A percentile compares a stretch with the other conserved stretches of the same genome.
Evolutionary conservation across 108 stramenopile species (phyloP).

Genomic region (Bacterosira constricta): DNA sequence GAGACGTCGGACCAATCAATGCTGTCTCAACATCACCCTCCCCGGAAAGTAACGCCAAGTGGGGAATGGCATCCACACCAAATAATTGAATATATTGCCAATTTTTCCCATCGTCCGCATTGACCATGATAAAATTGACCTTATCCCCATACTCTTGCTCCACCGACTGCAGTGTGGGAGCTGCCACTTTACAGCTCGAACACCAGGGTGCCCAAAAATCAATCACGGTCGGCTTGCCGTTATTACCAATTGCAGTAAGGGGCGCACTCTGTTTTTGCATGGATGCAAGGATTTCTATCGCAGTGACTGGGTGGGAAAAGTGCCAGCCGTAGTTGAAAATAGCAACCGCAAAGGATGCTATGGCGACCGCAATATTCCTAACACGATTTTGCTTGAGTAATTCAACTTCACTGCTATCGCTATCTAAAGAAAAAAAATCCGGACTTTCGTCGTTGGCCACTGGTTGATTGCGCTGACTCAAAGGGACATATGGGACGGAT

Average conservation of each 20-base stretch:
- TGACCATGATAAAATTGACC: constrained; percentile 83
- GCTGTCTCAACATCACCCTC: constrained; percentile 85
- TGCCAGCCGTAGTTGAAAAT: constrained; percentile 69
- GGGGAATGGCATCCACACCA: constrained; percentile 87
- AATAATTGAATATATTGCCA: constrained; percentile 76
- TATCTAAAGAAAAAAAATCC: neutral
- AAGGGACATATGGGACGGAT: neutral
- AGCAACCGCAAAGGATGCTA: constrained; percentile 60
- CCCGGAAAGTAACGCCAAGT: constrained; percentile 67
- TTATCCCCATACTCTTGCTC: constrained; percentile 70
- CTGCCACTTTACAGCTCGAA: constrained; percentile 74
- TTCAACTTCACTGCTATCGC: constrained; percentile 1
- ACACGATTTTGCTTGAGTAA: constrained; percentile 20
- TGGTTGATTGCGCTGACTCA: neutral
- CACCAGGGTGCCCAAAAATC: constrained; percentile 92
- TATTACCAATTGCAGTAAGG: constrained; percentile 62
- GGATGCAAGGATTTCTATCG: constrained; percentile 58
- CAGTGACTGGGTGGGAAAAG: constrained; percentile 72
- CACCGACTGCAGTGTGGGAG: constrained; percentile 64
- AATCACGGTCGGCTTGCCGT: constrained; percentile 77
- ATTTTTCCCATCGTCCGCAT: constrained; percentile 56
- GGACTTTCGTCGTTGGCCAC: too few species aligned
- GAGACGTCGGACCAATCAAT: constrained; percentile 80
- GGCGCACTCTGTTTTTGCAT: constrained; percentile 73
- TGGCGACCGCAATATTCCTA: constrained; percentile 64